phyloP scores from a whole-genome alignment of 257 asterid genomes.

The Asclepias syriaca region DNA sequence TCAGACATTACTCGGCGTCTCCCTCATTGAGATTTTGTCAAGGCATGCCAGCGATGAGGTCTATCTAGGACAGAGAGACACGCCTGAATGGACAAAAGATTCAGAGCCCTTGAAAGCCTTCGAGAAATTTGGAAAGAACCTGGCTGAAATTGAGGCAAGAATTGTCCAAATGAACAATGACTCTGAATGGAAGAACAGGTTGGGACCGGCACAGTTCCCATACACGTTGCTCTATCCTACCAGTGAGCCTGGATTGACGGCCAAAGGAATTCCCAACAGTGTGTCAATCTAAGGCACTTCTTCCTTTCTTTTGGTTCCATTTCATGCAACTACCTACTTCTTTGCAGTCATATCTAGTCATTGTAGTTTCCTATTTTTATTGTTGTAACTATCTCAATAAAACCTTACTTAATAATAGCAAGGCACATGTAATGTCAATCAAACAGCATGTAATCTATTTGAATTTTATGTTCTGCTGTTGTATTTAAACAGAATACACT shows the following conservation, averaged over 20 bases:
- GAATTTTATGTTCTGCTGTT: background rate
- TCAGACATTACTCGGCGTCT: conserved; percentile 27
- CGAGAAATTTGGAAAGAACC: conserved; percentile 17
- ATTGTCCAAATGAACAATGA: conserved; percentile 24
- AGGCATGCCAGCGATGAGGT: conserved; percentile 31
- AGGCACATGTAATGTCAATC: background rate
- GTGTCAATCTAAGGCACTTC: conserved; percentile 17
- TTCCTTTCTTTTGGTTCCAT: background rate
- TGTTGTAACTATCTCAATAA: background rate
- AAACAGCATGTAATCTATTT: background rate
- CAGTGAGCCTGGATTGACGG: conserved; percentile 26
- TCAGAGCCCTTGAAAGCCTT: conserved; percentile 19
- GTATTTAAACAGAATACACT: background rate
- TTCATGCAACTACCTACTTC: background rate
- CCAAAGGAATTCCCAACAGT: conserved; percentile 32
- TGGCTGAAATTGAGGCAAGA: conserved; percentile 20
- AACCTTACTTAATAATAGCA: background rate
- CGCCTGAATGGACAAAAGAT: conserved; percentile 30
- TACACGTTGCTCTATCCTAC: conserved; percentile 30
- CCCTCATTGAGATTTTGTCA: conserved; percentile 30
- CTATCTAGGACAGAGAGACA: conserved; percentile 33
- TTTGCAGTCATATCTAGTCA: background rate
- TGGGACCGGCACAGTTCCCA: conserved; percentile 26
- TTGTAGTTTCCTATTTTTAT: background rate
- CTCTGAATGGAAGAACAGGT: conserved; percentile 22